These are phyloP conservation scores for Colletotrichum salicis DNA, from an alignment of 2,329 filamentous ascomycete species.

Conservation along the genomic window DNA sequence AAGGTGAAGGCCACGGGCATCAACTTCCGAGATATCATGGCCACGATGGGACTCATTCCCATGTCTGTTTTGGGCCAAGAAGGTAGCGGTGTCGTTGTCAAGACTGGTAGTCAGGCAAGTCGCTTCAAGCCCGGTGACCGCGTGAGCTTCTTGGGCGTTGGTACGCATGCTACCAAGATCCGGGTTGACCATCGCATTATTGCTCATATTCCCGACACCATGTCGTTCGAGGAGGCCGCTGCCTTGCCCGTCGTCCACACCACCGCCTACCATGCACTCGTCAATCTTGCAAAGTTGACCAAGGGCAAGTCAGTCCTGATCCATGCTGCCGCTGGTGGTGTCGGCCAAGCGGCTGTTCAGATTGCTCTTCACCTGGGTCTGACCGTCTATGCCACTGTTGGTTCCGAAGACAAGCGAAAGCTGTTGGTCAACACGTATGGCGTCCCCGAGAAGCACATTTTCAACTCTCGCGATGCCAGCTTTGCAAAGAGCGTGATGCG, in stretches of 20 bases:
- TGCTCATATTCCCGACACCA: conserved; percentile 46
- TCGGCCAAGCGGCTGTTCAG: conserved; percentile 42
- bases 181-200: conserved; percentile 5
- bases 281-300: conserved; percentile 43
- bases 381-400: conserved; percentile 47
- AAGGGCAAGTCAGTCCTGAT: conserved; percentile 41
- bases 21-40: conserved; percentile 50
- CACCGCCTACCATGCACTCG: conserved; percentile 47
- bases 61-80: conserved; percentile 42
- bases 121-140: conserved; percentile 29
- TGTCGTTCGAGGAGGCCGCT: conserved; percentile 49
- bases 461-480: conserved; percentile 41
- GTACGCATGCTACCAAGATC: background rate
- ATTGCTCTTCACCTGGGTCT: conserved; percentile 43
- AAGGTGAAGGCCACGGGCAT: conserved; percentile 45
- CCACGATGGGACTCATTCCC: conserved; percentile 40
- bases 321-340: conserved; percentile 42
- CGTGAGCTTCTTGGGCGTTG: conserved; percentile 27
- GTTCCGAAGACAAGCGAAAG: conserved; percentile 43
- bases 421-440: conserved; percentile 38
- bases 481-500: conserved; percentile 42
- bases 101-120: conserved; percentile 36
- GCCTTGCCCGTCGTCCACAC: conserved; percentile 42
- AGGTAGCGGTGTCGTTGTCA: conserved; percentile 37
- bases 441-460: conserved; percentile 44